Base-by-base conservation (phyloP, 768 basidiomycete species). In the Dioszegia hungarica region DNA sequence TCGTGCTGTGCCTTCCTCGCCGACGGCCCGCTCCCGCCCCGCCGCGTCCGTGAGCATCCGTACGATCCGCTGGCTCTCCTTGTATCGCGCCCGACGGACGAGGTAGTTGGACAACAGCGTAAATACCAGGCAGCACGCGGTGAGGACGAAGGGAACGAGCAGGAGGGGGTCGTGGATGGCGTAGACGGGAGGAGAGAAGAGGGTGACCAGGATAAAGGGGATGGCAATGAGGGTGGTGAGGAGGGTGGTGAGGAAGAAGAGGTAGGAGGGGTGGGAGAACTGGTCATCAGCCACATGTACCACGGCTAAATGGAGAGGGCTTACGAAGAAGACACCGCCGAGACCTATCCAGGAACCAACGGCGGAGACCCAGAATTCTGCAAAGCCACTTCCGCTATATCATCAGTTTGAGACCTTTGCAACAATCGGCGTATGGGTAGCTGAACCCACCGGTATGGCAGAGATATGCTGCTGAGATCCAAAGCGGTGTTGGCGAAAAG, bases 191-290 rank as follows among this genome's bases (percentile, higher is more conserved):
- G 59, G 55, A 4, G 73, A 73, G 39, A 71, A 57, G 37, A 70
- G 34, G 34, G 61, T 55, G 27, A 76, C 56, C 58, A 76, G 68
- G 49, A 70, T 48, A 45, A 74, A 59, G 0, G 73, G 71, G 29
- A 72, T 53, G 40, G 66, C 64, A 31, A 73, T 48, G 20, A 76
- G 36, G 50, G 66, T 38, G 33, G 74, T 67, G 44, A 71, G 46
- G 40, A 74, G 57, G 29, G 67, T 73, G 15, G 73, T 71, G 22
- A 74, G 56, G 70, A 76, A 73, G 63, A 72, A 72, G 43, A 76
- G 66, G 50, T 64, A 66, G 33, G 70, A 63, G 12, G 74, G 74
- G 54, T 70, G 67, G 5, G 74, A 74, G 62, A 73, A 73, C 72
- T 74, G 45, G 3, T 15, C 15, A 17, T 64, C 19, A 61, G 57